Evolutionary conservation across 805 yeast species (phyloP), one percentile per base, ranked within the genome.

Genomic region (Pichia thaimueangensis): DNA sequence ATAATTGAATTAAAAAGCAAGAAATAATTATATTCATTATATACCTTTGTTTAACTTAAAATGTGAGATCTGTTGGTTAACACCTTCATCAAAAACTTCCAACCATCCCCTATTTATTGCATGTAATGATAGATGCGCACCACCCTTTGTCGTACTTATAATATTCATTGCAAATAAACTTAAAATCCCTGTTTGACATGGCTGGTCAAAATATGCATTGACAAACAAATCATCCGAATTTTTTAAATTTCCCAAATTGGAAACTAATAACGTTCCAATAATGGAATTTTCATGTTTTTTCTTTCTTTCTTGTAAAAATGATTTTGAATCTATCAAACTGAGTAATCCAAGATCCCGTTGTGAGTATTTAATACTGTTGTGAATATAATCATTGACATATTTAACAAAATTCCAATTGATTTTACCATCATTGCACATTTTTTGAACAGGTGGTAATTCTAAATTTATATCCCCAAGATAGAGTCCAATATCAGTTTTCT

Each of bases 181-280:
- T 10, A 47, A 38, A 23, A 45, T 37, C 2, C 43, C 44, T 11
- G 50, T 41, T 34, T 33, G 32, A 30, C 47, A 47, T 8, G 47
- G 47, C 23, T 45, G 49, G 36, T 47, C 51, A 38, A 44, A 37
- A 33, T 42, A 41, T 2, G 46, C 45, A 30, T 44, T 40, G 12
- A 32, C 33, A 21, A 45, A 31, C 4, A 16, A 17, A 24, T 37
- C 19, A 8, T 17, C 15, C 6, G 19, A 8, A 25, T 28, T 27
- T 23, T 35, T 28, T 11, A 35, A 25, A 41, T 42, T 21, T 21
- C 43, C 42, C 23, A 42, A n/a, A 31, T 47, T 32, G 13, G 45
- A 43, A 39, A 45, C 42, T 30, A 32, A 27, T 40, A 24, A 22
- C 21, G 47, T 42, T 53, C 46, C 35, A 52, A 58, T 31, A 34